A percentile compares a stretch with the other conserved stretches of the same genome.
These are phyloP conservation scores for Pseudotsuga menziesii DNA, from an alignment of 75 land plant genomes.

Conservation along the genomic window DNA sequence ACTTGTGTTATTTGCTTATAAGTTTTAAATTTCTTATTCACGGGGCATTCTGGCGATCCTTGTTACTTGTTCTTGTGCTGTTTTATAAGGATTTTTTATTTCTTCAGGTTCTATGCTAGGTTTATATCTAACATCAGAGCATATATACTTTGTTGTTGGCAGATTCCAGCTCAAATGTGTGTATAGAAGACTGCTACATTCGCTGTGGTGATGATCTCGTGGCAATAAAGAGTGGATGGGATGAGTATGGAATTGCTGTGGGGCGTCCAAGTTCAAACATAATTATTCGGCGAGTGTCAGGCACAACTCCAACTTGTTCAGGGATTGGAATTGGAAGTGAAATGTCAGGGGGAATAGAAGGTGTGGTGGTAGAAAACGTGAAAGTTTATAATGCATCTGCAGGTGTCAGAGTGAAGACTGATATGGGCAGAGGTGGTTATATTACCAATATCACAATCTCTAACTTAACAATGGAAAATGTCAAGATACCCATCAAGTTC, in stretches of 20 bases:
- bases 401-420: slow-evolving; percentile 66
- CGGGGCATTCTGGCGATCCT: too few species aligned
- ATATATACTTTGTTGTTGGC: slow-evolving; percentile 1
- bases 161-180: slow-evolving; percentile 75
- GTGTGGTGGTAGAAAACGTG: slow-evolving; percentile 43
- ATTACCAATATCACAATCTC: slow-evolving; percentile 46
- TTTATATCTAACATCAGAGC: not conserved
- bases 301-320: slow-evolving; percentile 52
- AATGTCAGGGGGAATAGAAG: slow-evolving; percentile 77
- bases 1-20: too few species aligned
- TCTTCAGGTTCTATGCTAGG: not conserved
- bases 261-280: slow-evolving; percentile 59
- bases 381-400: slow-evolving; percentile 47
- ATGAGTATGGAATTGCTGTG: slow-evolving; percentile 80
- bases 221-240: slow-evolving; percentile 88
- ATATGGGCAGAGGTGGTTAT: slow-evolving; percentile 74
- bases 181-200: slow-evolving; percentile 73
- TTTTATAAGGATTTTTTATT: too few species aligned
- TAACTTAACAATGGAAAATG: slow-evolving; percentile 46
- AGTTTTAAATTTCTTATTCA: too few species aligned
- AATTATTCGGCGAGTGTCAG: slow-evolving; percentile 42
- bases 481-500: slow-evolving; percentile 58
- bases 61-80: too few species aligned
- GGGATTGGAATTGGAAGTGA: slow-evolving; percentile 82
- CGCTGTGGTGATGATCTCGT: slow-evolving; percentile 65